A percentile compares a stretch with the other conserved stretches of the same genome.
Conservation (phyloP, 495 filamentous ascomycete genomes). For the Aspergillus ostianus region DNA sequence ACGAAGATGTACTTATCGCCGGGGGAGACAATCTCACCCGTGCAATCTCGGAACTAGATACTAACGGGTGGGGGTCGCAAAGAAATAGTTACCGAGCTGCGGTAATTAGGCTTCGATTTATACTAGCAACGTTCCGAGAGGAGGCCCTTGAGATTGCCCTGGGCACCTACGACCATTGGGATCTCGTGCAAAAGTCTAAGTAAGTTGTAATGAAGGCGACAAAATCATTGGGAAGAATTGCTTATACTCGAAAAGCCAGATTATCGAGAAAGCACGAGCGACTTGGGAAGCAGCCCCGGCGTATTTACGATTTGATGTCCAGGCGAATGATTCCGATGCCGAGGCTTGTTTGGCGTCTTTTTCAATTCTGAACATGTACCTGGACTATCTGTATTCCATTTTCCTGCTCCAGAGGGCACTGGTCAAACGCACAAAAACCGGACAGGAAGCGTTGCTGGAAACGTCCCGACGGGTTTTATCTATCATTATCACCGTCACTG, state of each 20-base stretch:
- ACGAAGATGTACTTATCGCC: slow-evolving; percentile 48
- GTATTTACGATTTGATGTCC: slow-evolving; percentile 35
- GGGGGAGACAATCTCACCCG: slow-evolving; percentile 43
- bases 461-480: slow-evolving; percentile 53
- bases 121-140: slow-evolving; percentile 50
- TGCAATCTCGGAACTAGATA: slow-evolving; percentile 46
- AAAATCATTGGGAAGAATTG: background rate
- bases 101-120: slow-evolving; percentile 47
- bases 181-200: slow-evolving; percentile 47
- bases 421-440: slow-evolving; percentile 49
- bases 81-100: slow-evolving; percentile 39
- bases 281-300: slow-evolving; percentile 34
- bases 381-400: slow-evolving; percentile 55
- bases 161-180: slow-evolving; percentile 36
- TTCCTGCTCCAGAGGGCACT: slow-evolving; percentile 60
- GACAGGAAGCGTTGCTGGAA: slow-evolving; percentile 50
- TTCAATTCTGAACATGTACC: slow-evolving; percentile 38
- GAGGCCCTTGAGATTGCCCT: slow-evolving; percentile 60
- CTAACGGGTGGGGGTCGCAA: slow-evolving; percentile 53
- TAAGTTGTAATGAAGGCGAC: slow-evolving; percentile 19
- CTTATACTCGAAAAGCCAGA: slow-evolving; percentile 23
- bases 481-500: slow-evolving; percentile 45
- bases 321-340: slow-evolving; percentile 28
- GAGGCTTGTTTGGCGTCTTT: slow-evolving; percentile 25
- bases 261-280: slow-evolving; percentile 31